phyloP scores from a whole-genome alignment of 2,329 filamentous ascomycete species.

The Penicillium sp. region DNA sequence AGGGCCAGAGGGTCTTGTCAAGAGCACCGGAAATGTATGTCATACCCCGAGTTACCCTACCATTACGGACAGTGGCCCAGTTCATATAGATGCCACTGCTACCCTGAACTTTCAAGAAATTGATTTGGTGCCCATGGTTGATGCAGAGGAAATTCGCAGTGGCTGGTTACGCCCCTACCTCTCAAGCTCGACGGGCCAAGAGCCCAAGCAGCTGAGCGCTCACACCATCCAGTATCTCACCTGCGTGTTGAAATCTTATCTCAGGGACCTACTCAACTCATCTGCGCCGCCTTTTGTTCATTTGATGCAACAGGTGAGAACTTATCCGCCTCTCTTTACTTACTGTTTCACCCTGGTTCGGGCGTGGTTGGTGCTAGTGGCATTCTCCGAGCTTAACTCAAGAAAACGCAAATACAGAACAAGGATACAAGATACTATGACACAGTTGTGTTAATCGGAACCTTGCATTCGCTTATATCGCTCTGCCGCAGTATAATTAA shows the following conservation, averaged over 20 bases:
- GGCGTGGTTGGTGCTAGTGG: constrained; percentile 9
- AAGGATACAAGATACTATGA: not conserved
- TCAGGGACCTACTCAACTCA: too few species aligned
- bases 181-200: too few species aligned
- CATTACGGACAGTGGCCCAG: not conserved
- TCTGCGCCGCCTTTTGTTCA: too few species aligned
- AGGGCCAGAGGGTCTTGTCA: not conserved
- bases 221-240: too few species aligned
- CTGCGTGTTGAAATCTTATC: too few species aligned
- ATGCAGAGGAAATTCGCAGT: too few species aligned
- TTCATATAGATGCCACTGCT: not conserved
- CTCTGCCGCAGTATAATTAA: not conserved
- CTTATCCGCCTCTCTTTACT: too few species aligned
- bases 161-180: too few species aligned
- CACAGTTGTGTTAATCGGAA: not conserved
- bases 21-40: not conserved
- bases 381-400: not conserved
- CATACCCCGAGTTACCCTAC: not conserved
- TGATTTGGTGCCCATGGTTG: too few species aligned
- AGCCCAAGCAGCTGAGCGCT: too few species aligned
- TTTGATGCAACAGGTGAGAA: too few species aligned
- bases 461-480: not conserved
- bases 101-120: not conserved
- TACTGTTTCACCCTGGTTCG: too few species aligned
- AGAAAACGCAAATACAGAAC: not conserved